A percentile compares a stretch with the other conserved stretches of the same genome.
Conservation (phyloP, 345 rosid genomes). For the Moricandia moricandioides region DNA sequence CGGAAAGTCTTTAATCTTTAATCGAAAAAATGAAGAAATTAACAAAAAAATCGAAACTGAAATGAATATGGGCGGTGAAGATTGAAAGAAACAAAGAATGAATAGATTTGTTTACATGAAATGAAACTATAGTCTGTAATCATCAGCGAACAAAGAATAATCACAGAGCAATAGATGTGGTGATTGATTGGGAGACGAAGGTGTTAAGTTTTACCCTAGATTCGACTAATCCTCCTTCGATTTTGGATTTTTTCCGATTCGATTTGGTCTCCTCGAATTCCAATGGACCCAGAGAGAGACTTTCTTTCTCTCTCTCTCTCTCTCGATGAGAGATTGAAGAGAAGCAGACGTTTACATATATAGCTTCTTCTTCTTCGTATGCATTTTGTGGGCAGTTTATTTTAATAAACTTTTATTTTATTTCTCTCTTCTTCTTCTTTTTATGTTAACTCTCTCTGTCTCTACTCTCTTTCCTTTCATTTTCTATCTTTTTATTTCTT, state of each 20-base stretch:
- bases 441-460: background rate
- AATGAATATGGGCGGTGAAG: constrained; percentile 7
- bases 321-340: constrained; percentile 27
- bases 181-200: background rate
- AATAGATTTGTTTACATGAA: background rate
- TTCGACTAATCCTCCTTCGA: background rate
- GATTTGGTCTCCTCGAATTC: constrained; percentile 16
- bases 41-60: background rate
- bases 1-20: constrained; percentile 13
- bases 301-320: constrained; percentile 6
- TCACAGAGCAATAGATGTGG: constrained; percentile 18
- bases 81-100: too few species aligned
- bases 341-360: constrained; percentile 32
- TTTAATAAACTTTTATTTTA: background rate
- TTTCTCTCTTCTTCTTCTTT: background rate
- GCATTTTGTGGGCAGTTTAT: background rate
- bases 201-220: constrained; percentile 11
- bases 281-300: constrained; percentile 25
- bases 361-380: constrained; percentile 30
- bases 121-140: background rate
- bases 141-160: background rate
- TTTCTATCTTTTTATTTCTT: constrained; percentile 27
- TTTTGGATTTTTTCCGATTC: background rate
- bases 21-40: too few species aligned
- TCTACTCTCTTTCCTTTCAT: constrained; percentile 6